A percentile compares a stretch with the other conserved stretches of the same genome.
These are phyloP conservation scores for Ichthyophthirius multifiliis DNA, from an alignment of 169 alveolate genomes.

Conservation along the genomic window DNA sequence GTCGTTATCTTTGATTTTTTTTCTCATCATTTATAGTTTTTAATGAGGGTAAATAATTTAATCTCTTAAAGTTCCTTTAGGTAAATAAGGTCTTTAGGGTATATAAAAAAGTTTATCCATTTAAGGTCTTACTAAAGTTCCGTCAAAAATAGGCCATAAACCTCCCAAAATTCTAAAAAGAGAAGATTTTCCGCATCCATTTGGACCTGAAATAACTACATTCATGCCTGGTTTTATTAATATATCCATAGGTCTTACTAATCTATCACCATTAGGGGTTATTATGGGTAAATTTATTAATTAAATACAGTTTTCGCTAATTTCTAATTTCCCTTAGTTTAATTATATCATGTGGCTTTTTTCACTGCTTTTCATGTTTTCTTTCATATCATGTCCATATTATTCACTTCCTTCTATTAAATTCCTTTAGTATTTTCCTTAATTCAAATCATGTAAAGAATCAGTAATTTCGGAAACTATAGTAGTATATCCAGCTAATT, in stretches of 20 bases:
- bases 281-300: conserved; percentile 80
- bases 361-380: not conserved
- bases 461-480: conserved; percentile 66
- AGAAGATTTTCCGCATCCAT: conserved; percentile 89
- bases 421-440: conserved; percentile 44
- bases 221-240: conserved; percentile 75
- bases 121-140: conserved; percentile 71
- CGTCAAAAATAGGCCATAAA: conserved; percentile 86
- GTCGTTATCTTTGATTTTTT: conserved; percentile 54
- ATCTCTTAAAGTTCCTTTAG: conserved; percentile 86
- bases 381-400: not conserved
- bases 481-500: conserved; percentile 83
- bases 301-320: conserved; percentile 41
- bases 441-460: conserved; percentile 72
- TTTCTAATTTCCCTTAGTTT: conserved; percentile 31
- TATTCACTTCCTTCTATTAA: not conserved
- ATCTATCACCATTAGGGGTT: conserved; percentile 82
- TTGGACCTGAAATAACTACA: conserved; percentile 85
- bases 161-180: conserved; percentile 86
- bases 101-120: conserved; percentile 76
- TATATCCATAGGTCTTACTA: conserved; percentile 64
- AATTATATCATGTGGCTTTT: not conserved
- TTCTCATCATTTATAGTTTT: conserved; percentile 46
- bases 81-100: conserved; percentile 89
- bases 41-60: conserved; percentile 81